These are phyloP conservation scores for Verticillium tricorpus DNA, from an alignment of 2,329 filamentous ascomycete species.

Conservation along the genomic window DNA sequence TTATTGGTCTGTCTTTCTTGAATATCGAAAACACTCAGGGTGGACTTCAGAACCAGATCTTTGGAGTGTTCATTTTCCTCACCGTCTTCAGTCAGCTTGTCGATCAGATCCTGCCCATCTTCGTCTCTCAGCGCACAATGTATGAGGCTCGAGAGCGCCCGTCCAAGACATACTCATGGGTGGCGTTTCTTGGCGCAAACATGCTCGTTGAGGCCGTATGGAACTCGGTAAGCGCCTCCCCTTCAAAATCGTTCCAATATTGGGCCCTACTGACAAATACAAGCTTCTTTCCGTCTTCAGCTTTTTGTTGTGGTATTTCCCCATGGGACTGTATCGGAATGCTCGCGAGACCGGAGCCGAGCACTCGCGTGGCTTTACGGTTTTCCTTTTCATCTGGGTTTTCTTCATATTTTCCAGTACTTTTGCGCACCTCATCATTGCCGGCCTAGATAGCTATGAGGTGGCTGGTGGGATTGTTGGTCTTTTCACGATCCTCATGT, in stretches of 20 bases:
- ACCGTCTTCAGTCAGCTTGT: constrained; percentile 65
- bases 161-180: constrained; percentile 65
- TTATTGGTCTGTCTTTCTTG: constrained; percentile 67
- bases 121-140: constrained; percentile 62
- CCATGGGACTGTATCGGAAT: constrained; percentile 58
- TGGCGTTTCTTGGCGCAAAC: constrained; percentile 61
- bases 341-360: constrained; percentile 44
- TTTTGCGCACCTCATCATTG: constrained; percentile 61
- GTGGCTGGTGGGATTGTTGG: constrained; percentile 61
- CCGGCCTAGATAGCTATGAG: constrained; percentile 58
- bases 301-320: constrained; percentile 65
- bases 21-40: constrained; percentile 55
- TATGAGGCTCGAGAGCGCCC: constrained; percentile 68
- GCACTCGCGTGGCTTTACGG: constrained; percentile 47
- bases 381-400: constrained; percentile 58
- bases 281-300: constrained; percentile 43
- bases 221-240: constrained; percentile 49
- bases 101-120: constrained; percentile 66
- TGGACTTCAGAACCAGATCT: constrained; percentile 68
- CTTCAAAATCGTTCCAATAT: background rate
- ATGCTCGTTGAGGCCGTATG: constrained; percentile 61
- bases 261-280: background rate
- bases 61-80: constrained; percentile 66
- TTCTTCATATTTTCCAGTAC: constrained; percentile 65
- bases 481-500: constrained; percentile 57